Conservation (phyloP, 2,329 filamentous ascomycete genomes). For the Huntiella decipiens region DNA sequence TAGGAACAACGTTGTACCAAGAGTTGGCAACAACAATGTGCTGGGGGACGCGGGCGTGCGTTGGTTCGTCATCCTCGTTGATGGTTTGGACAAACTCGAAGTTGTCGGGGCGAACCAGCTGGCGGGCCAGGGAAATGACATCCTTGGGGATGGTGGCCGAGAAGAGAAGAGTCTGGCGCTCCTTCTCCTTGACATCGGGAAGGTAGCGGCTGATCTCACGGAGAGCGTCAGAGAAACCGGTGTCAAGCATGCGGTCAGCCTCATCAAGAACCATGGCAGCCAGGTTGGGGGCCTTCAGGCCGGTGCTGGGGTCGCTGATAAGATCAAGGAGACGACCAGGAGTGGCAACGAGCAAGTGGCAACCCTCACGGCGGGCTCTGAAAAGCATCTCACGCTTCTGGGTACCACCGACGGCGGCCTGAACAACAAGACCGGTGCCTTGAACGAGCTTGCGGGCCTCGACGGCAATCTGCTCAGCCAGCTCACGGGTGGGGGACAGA, state of each 20-base stretch:
- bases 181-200: slow-evolving; percentile 40
- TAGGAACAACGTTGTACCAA: slow-evolving; percentile 59
- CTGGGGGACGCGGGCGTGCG: slow-evolving; percentile 72
- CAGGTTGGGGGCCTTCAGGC: slow-evolving; percentile 58
- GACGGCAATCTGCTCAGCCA: slow-evolving; percentile 60
- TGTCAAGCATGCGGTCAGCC: slow-evolving; percentile 95
- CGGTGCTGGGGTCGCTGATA: slow-evolving; percentile 42
- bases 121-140: slow-evolving; percentile 60
- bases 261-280: slow-evolving; percentile 90
- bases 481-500: slow-evolving; percentile 61
- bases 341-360: slow-evolving; percentile 77
- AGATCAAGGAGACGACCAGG: slow-evolving; percentile 77
- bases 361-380: slow-evolving; percentile 53
- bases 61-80: slow-evolving; percentile 58
- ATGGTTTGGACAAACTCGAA: slow-evolving; percentile 92
- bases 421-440: slow-evolving; percentile 46
- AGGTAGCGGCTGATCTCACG: slow-evolving; percentile 40
- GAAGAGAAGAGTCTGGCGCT: slow-evolving; percentile 83
- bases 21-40: slow-evolving; percentile 46
- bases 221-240: slow-evolving; percentile 57
- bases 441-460: slow-evolving; percentile 53
- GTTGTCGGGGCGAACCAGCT: slow-evolving; percentile 55
- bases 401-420: slow-evolving; percentile 82
- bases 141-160: slow-evolving; percentile 79
- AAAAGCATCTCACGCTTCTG: slow-evolving; percentile 50